A percentile compares a stretch with the other conserved stretches of the same genome.
These are phyloP conservation scores for Rhododendron vialii DNA, from an alignment of 148 eudicot genomes.

Conservation along the genomic window DNA sequence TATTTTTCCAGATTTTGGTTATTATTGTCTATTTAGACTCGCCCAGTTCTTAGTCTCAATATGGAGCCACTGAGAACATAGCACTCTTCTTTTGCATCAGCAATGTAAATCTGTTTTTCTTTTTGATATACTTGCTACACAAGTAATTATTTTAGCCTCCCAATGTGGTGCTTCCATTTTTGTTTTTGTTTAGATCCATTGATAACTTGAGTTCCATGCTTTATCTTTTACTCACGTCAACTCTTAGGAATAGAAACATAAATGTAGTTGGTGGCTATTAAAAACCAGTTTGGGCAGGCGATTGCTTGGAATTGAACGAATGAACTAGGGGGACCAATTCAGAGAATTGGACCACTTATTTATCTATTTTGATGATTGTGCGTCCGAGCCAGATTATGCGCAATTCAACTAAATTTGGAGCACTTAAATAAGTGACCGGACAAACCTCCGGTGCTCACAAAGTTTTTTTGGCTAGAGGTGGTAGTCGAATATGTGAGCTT, in stretches of 20 bases:
- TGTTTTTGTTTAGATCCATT: too few species aligned
- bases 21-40: not conserved
- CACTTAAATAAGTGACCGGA: not conserved
- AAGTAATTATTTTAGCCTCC: not conserved
- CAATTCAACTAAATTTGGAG: not conserved
- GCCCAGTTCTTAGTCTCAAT: not conserved
- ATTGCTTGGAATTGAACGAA: not conserved
- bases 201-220: not conserved
- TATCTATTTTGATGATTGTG: not conserved
- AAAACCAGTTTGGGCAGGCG: not conserved
- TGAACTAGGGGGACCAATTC: not conserved
- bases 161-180: not conserved
- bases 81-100: not conserved
- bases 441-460: not conserved
- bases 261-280: not conserved
- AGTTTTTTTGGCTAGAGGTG: not conserved
- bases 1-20: not conserved
- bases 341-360: not conserved
- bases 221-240: not conserved
- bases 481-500: not conserved
- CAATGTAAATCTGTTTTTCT: not conserved
- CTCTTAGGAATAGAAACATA: not conserved
- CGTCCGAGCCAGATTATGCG: not conserved
- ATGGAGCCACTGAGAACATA: constrained; percentile 1
- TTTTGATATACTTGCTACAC: too few species aligned